Conservation (phyloP, 495 filamentous ascomycete species). For the Neurospora africana region DNA sequence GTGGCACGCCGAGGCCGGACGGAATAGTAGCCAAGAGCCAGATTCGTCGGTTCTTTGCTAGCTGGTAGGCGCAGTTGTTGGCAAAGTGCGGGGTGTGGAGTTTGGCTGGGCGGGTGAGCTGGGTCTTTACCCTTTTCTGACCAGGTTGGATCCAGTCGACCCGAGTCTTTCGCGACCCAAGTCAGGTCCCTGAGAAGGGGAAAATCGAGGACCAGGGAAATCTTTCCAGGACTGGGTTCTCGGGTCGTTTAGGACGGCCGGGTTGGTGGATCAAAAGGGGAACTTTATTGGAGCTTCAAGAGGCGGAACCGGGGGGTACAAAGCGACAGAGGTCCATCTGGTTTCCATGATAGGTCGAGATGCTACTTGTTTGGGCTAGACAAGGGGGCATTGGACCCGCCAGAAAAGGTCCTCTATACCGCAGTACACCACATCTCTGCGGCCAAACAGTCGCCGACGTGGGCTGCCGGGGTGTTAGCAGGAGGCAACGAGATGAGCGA, state of each 20-base stretch:
- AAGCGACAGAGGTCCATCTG: background rate
- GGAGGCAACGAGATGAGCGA: background rate
- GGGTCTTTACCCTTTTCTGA: background rate
- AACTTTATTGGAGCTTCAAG: background rate
- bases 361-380: background rate
- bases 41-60: background rate
- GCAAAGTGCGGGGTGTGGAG: background rate
- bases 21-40: background rate
- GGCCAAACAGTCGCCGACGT: background rate
- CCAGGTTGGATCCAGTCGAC: background rate
- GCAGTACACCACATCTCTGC: background rate
- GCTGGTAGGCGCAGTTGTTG: background rate
- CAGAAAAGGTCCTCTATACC: background rate
- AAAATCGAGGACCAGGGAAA: background rate
- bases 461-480: background rate
- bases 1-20: background rate
- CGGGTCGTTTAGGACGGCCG: background rate
- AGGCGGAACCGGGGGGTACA: background rate
- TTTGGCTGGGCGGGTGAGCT: background rate
- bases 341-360: background rate
- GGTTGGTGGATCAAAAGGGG: background rate
- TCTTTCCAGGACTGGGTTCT: background rate
- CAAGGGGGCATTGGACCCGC: background rate
- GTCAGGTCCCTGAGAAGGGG: background rate
- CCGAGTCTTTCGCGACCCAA: background rate